Evolutionary conservation across 1,139 yeast species (phyloP), one percentile per base, ranked within the genome.

Genomic region (Zygosaccharomyces pseudobailii): DNA sequence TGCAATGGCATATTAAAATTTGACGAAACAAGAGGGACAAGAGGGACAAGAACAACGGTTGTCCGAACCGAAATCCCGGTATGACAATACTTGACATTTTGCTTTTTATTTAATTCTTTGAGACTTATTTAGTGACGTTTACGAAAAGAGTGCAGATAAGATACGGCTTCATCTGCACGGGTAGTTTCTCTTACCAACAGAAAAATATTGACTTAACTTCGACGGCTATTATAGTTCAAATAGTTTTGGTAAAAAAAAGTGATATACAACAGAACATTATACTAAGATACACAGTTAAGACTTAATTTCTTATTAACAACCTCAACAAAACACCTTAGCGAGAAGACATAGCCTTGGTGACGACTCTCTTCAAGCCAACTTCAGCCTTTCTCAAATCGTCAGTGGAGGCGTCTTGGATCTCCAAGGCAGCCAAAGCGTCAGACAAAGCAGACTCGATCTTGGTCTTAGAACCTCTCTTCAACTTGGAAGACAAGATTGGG

Each of bases 321-420:
- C 52, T 49, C 46, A 49, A 45, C 50, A 42, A 42, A 45, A 45
- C 47, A 46, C 52, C 75, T 84, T 87, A 89, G 84, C 97, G 97
- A 75, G 97, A 82, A 68, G 96, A 86, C 89, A 89, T 87, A 75
- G 97, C 97, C 83, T 89, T 92, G 81, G 97, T 90, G 74, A 89
- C 97, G 72, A 94, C 96, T 79, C 98, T 87, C 89, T 92, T 92
- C 75, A 92, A 87, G 75, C 90, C 84, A 73, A 94, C 88, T 82
- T 92, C 98, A 71, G 98, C 98, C 85, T 88, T 92, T 86, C 97
- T 87, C 80, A 79, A 84, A 76, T 89, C 97, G 70, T 92, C 98
- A 72, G 97, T 92, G 68, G 94, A 70, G 57, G 96, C 82, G 65
- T 92, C 98, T 80, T 90, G 96, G 64, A 92, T 79, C 80, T 90